phyloP scores from a whole-genome alignment of 2,329 filamentous ascomycete genomes.

The Cucurbitaria berberidis region DNA sequence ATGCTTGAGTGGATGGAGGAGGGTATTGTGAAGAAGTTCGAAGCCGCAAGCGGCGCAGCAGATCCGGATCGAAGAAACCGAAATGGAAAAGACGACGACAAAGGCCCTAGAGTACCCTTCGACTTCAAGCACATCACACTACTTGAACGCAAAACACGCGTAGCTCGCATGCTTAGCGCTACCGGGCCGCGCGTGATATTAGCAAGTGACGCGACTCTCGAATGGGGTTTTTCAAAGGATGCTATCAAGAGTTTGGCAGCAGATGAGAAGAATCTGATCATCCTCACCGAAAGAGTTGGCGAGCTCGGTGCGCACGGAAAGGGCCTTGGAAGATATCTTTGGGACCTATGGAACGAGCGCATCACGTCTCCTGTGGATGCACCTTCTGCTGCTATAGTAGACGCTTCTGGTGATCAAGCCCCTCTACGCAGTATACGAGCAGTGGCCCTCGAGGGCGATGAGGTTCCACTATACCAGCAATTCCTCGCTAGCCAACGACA shows the following conservation, averaged over 20 bases:
- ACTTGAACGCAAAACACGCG: slow-evolving; percentile 79
- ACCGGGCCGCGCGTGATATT: slow-evolving; percentile 75
- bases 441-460: slow-evolving; percentile 73
- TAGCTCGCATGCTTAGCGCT: slow-evolving; percentile 70
- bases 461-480: slow-evolving; percentile 84
- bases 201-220: slow-evolving; percentile 85
- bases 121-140: slow-evolving; percentile 87
- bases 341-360: slow-evolving; percentile 60
- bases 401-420: slow-evolving; percentile 62
- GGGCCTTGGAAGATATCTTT: slow-evolving; percentile 73
- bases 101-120: slow-evolving; percentile 72
- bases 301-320: slow-evolving; percentile 44
- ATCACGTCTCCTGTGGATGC: slow-evolving; percentile 30
- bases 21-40: slow-evolving; percentile 89
- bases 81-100: slow-evolving; percentile 54
- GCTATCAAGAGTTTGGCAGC: slow-evolving; percentile 75
- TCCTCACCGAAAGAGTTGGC: slow-evolving; percentile 78
- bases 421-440: slow-evolving; percentile 53
- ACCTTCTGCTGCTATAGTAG: slow-evolving; percentile 62
- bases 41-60: slow-evolving; percentile 61
- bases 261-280: slow-evolving; percentile 80
- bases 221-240: slow-evolving; percentile 94
- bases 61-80: slow-evolving; percentile 42
- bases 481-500: slow-evolving; percentile 89
- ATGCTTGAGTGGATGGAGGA: slow-evolving; percentile 99